phyloP scores from a whole-genome alignment of 2,329 filamentous ascomycete species.

The Botryotinia calthae region DNA sequence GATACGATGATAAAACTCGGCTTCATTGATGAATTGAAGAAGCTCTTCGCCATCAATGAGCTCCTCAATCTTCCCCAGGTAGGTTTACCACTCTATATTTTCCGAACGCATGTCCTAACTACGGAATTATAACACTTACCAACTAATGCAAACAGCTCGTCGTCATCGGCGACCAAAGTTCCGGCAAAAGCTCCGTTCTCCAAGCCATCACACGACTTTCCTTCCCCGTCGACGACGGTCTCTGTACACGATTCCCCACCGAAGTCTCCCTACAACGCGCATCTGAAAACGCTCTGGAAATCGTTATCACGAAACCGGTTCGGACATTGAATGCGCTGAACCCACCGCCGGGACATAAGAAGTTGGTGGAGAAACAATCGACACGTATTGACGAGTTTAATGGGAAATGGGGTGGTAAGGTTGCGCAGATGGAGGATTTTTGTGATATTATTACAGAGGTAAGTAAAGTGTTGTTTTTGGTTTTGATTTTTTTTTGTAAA shows the following conservation, averaged over 20 bases:
- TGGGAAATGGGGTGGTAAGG: fast-evolving
- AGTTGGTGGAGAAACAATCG: not conserved
- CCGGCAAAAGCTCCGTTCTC: conserved; percentile 41
- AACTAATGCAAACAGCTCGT: conserved; percentile 33
- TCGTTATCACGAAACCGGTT: not conserved
- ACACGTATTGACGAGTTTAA: not conserved
- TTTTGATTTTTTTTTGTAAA: not conserved
- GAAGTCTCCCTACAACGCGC: conserved; percentile 11
- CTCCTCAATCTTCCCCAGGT: conserved; percentile 29
- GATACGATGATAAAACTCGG: conserved; percentile 19
- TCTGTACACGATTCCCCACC: conserved; percentile 7
- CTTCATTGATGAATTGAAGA: conserved; percentile 27
- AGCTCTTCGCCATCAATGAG: conserved; percentile 20
- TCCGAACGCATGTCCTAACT: fast-evolving
- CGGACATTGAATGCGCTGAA: not conserved
- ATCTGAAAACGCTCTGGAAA: not conserved
- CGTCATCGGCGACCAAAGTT: conserved; percentile 44
- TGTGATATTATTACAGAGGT: not conserved
- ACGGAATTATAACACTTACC: fast-evolving
- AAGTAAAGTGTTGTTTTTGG: not conserved
- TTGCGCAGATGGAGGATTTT: not conserved
- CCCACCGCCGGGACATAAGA: not conserved
- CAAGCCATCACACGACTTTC: conserved; percentile 40
- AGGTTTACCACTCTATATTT: not conserved
- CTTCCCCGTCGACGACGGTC: conserved; percentile 40